Percentiles rank a stretch among this genome's conserved stretches.
phyloP scores from a whole-genome alignment of 2,329 filamentous ascomycete genomes.

The Cryphonectria naterciae region DNA sequence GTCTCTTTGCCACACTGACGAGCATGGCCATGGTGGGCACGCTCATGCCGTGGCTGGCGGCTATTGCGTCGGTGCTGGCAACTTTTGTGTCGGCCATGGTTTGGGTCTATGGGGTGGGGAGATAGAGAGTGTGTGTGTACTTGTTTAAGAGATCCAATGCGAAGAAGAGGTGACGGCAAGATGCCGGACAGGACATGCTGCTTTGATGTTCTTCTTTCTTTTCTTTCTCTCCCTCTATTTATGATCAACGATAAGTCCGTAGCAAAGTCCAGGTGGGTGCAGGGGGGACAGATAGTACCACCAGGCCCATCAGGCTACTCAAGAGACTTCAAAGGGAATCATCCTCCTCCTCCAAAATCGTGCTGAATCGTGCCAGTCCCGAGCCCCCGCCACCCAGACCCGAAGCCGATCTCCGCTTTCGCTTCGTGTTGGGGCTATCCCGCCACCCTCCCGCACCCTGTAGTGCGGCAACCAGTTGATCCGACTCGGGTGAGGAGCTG shows the following conservation, averaged over 20 bases:
- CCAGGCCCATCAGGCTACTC: neutral
- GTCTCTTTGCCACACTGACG: constrained; percentile 33
- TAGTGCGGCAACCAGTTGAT: constrained; percentile 13
- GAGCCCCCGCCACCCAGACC: constrained; percentile 31
- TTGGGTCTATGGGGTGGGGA: constrained; percentile 17
- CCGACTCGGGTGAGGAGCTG: constrained; percentile 24
- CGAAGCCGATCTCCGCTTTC: constrained; percentile 42
- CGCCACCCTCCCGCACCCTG: constrained; percentile 28
- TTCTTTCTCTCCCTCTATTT: neutral
- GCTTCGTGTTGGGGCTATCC: constrained; percentile 35
- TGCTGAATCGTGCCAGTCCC: constrained; percentile 43
- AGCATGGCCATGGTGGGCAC: constrained; percentile 32
- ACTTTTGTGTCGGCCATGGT: constrained; percentile 23
- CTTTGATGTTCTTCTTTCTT: neutral
- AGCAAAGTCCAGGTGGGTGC: neutral
- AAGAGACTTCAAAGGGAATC: constrained; percentile 42
- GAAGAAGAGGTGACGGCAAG: neutral
- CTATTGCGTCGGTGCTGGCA: constrained; percentile 11
- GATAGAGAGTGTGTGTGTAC: neutral
- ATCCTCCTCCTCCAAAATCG: constrained; percentile 75
- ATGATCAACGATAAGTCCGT: neutral
- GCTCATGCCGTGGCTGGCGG: constrained; percentile 19
- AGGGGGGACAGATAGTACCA: neutral
- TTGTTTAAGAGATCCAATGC: neutral
- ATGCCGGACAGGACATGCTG: neutral